Evolutionary conservation across 176 grass and related monocot genomes (phyloP), one percentile per base, ranked within the genome.

Genomic region (Typha latifolia): DNA sequence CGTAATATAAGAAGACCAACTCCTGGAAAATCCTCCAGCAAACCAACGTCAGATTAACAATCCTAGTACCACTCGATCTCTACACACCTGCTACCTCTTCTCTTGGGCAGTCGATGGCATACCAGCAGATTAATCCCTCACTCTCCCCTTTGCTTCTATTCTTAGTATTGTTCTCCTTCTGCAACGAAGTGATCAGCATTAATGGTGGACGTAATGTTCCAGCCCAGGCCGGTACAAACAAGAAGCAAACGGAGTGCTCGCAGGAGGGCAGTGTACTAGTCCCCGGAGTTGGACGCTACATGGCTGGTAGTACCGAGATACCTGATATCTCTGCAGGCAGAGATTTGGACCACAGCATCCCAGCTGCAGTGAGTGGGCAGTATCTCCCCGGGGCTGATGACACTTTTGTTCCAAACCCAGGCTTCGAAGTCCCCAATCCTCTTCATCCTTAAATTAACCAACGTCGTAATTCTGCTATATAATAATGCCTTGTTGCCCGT

Each of bases 351-450:
- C 53, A 62, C 69, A 72, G 70, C 14, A 19, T 47, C 19, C 70
- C 70, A 4, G 57, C 57, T 16, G 57, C 70, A 19, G 18, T 5
- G 5, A 29, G 16, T 12, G 18, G 21, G 34, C 37, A 49, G 37
- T 72, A 62, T 27, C 19, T 72, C 11, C 70, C 70, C 2, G 70
- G 70, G 7, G 19, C 3, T 7, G 70, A 72, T 11, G 70, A 72
- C 21, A 72, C 70, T 24, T 72, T 72, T 29, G 34, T 72, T 62
- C 70, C 70, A 4, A 72, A 72, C 47, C 70, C 70, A 7, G 70
- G 70, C 3, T 72, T 29, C n/a, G 57, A 72, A 21, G 12, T 72
- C 3, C 70, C 70, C 70, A 72, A 72, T 16, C 70, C 70, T 0
- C 49, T 63, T 22, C 55, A 16, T 14, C 12, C 37, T 43, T 43